Conservation (phyloP, 495 filamentous ascomycete genomes). For the Haplographium delicatum region DNA sequence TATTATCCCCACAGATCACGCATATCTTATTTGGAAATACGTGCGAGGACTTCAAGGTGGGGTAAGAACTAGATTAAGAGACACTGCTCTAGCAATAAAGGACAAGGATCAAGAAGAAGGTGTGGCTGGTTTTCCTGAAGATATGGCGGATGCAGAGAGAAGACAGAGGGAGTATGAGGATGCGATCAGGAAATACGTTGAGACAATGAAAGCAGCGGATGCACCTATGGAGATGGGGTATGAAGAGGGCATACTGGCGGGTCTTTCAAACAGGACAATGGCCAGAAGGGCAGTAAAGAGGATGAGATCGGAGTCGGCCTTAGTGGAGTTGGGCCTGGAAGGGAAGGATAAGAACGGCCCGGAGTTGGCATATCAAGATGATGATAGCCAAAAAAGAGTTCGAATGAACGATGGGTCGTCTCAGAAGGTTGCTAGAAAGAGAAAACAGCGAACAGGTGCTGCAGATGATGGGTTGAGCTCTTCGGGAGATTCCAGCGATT, state of each 20-base stretch:
- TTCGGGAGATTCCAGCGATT: slow-evolving; percentile 9
- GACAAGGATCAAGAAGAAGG: slow-evolving; percentile 43
- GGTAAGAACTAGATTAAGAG: slow-evolving; percentile 56
- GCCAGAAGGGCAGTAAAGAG: slow-evolving; percentile 19
- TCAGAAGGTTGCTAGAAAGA: slow-evolving; percentile 19
- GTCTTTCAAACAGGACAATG: slow-evolving; percentile 17
- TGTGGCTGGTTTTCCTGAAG: slow-evolving; percentile 32
- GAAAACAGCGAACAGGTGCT: slow-evolving; percentile 23
- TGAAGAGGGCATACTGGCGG: slow-evolving; percentile 24
- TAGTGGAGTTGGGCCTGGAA: slow-evolving; percentile 9
- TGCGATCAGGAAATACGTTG: slow-evolving; percentile 38
- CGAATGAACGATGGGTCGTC: slow-evolving; percentile 18
- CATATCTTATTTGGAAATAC: slow-evolving; percentile 61
- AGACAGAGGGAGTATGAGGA: slow-evolving; percentile 44
- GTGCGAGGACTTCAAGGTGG: slow-evolving; percentile 66
- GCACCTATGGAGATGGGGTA: slow-evolving; percentile 27
- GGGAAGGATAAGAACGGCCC: neutral
- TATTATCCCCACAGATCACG: slow-evolving; percentile 59
- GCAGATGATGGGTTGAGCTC: slow-evolving; percentile 8
- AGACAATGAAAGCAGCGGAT: slow-evolving; percentile 12
- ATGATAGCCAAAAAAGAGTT: slow-evolving; percentile 17
- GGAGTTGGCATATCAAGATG: neutral
- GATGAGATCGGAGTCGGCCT: slow-evolving; percentile 18
- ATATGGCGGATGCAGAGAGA: slow-evolving; percentile 36
- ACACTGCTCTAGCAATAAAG: slow-evolving; percentile 52